Base-by-base conservation (phyloP, 2,329 filamentous ascomycete species). In the Clonostachys rhizophaga region DNA sequence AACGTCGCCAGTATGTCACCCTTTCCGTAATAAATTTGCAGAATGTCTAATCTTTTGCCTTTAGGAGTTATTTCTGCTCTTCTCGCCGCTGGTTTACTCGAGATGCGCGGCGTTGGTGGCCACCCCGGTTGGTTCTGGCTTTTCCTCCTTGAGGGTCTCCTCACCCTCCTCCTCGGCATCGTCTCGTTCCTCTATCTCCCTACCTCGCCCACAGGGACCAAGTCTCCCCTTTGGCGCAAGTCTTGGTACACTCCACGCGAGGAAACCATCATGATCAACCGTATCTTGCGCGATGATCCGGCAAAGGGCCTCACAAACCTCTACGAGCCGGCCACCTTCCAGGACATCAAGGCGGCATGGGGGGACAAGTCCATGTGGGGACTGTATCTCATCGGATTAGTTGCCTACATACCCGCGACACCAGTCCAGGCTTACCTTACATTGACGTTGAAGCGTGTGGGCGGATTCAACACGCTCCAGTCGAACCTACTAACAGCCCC, bases 231-330 rank as follows among this genome's bases (percentile, higher is more conserved):
- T 51, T 81, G 79, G 42, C 77, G 80, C 3, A 81, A 80, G 40
- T 58, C 84, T 6, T 86, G 84, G 84, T 86, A 86, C 60, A 78
- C 68, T 3, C 84, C 86, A 57, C 71, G 71, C 3, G 81, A 89
- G 57, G 84, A 88, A 55, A 76, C 80, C 48, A 87, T 88, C 56
- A 81, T 88, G 76, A 75, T 85, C 16, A 88, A 87, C 57, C 69
- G 74, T 7, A 69, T 78, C 11, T 63, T 78, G 12, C 70, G 76
- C 34, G 76, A 79, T 43, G 76, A 79, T 53, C 75, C 76, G 0
- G 74, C 74, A 35, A 79, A 79, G 59, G 36, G 36, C 36, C 63
- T 75, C 12, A 77, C 72, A 0, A 62, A 65, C 13, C 57, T 76
- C 46, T 64, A 70, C 48, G 68, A 77, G 49, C 64, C 68, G 8